Conservation (phyloP, 495 filamentous ascomycete species). For the Entonaema liquescens region DNA sequence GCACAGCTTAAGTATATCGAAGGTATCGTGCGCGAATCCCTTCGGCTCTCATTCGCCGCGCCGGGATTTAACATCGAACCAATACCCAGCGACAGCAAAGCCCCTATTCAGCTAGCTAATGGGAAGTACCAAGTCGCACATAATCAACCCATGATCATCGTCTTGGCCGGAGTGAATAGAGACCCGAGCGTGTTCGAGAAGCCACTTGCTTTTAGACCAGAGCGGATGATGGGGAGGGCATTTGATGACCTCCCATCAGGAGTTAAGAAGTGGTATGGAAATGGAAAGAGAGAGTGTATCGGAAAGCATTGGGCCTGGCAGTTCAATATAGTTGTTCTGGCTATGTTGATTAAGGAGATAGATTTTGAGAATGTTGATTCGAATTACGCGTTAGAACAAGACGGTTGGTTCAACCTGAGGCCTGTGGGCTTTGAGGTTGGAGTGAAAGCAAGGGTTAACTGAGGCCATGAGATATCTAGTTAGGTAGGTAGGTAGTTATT, state of each 20-base stretch:
- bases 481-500: too few species aligned
- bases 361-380: constrained; percentile 67
- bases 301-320: constrained; percentile 75
- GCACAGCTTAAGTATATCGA: constrained; percentile 68
- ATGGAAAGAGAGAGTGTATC: constrained; percentile 73
- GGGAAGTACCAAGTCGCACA: constrained; percentile 73
- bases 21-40: constrained; percentile 70
- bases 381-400: constrained; percentile 61
- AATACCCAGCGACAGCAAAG: constrained; percentile 58
- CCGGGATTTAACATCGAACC: constrained; percentile 73
- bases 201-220: constrained; percentile 69
- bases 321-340: constrained; percentile 63
- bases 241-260: constrained; percentile 66
- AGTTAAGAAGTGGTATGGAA: constrained; percentile 76
- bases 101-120: constrained; percentile 57
- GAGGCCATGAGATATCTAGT: background rate
- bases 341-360: constrained; percentile 67
- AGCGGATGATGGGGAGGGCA: constrained; percentile 70
- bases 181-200: constrained; percentile 73
- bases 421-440: constrained; percentile 52
- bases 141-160: constrained; percentile 67
- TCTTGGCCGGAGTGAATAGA: constrained; percentile 68
- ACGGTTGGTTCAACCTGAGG: constrained; percentile 59
- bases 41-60: constrained; percentile 70
- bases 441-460: constrained; percentile 48